Conservation (phyloP, 192 early-diverging fungal species). For the Glomus cerebriforme region DNA sequence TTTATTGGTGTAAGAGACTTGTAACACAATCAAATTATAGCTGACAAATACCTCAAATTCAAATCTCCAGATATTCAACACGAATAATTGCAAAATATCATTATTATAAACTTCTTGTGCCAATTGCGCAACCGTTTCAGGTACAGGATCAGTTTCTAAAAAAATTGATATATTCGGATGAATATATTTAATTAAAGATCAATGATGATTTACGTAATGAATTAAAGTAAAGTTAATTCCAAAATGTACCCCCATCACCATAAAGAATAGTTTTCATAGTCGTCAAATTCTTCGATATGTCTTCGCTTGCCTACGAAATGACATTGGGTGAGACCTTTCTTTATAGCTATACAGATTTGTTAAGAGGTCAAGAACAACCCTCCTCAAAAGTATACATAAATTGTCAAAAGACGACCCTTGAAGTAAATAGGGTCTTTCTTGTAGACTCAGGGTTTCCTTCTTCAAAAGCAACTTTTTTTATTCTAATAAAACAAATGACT, state of each 20-base stretch:
- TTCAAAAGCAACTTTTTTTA: neutral
- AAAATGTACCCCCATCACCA: conserved; percentile 78
- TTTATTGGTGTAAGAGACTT: neutral
- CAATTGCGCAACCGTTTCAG: conserved; percentile 91
- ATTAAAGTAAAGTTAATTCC: neutral
- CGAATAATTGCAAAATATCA: conserved; percentile 85
- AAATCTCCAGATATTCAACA: conserved; percentile 86
- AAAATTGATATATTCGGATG: neutral
- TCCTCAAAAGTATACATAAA: neutral
- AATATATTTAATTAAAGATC: neutral
- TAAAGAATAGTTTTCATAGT: conserved; percentile 93
- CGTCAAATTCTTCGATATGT: conserved; percentile 93
- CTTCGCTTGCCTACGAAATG: conserved; percentile 84
- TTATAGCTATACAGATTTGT: conserved; percentile 21
- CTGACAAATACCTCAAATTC: conserved; percentile 79
- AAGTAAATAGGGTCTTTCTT: neutral
- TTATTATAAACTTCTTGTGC: conserved; percentile 95
- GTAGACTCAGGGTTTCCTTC: neutral
- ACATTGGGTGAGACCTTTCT: conserved; percentile 25
- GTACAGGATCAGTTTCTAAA: conserved; percentile 77
- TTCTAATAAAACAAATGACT: neutral
- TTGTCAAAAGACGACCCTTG: neutral
- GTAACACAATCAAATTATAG: neutral
- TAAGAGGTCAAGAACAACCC: conserved; percentile 35
- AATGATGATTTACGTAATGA: neutral